phyloP scores from a whole-genome alignment of 345 rosid genomes.

The Dipteronia sinensis region DNA sequence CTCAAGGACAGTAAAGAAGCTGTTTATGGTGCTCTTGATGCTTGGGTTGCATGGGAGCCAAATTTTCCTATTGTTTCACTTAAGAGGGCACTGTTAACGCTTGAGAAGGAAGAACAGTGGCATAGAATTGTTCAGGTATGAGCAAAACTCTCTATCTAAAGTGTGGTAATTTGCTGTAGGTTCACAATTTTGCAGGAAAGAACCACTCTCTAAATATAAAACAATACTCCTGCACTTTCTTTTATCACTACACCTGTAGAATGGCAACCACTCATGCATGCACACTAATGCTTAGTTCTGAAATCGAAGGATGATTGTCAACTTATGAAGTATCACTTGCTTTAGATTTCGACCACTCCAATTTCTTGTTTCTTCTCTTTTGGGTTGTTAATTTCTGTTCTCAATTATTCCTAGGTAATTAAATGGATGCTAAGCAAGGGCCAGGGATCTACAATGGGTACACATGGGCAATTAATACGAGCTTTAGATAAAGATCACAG shows the following conservation, averaged over 20 bases:
- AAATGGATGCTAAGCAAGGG: conserved; percentile 99
- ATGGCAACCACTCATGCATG: background rate
- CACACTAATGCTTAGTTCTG: background rate
- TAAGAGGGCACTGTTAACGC: conserved; percentile 62
- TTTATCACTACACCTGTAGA: background rate
- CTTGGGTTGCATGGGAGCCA: conserved; percentile 97
- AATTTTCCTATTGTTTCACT: conserved; percentile 79
- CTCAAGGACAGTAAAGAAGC: conserved; percentile 78
- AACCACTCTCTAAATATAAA: background rate
- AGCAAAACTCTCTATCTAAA: conserved; percentile 13
- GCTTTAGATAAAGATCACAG: conserved; percentile 92
- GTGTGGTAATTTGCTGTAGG: background rate
- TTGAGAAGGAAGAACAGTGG: conserved; percentile 89
- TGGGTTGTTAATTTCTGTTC: background rate
- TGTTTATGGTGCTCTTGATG: conserved; percentile 88
- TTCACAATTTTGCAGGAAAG: background rate
- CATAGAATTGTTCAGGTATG: conserved; percentile 83
- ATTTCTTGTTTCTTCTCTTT: background rate
- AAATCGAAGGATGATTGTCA: background rate
- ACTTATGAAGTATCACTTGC: background rate
- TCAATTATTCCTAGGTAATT: conserved; percentile 56
- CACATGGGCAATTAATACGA: conserved; percentile 64
- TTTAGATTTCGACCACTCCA: background rate
- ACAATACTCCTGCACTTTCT: background rate
- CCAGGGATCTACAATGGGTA: conserved; percentile 89